Base-by-base conservation (phyloP, 2,329 filamentous ascomycete genomes). In the Claviceps sp. region DNA sequence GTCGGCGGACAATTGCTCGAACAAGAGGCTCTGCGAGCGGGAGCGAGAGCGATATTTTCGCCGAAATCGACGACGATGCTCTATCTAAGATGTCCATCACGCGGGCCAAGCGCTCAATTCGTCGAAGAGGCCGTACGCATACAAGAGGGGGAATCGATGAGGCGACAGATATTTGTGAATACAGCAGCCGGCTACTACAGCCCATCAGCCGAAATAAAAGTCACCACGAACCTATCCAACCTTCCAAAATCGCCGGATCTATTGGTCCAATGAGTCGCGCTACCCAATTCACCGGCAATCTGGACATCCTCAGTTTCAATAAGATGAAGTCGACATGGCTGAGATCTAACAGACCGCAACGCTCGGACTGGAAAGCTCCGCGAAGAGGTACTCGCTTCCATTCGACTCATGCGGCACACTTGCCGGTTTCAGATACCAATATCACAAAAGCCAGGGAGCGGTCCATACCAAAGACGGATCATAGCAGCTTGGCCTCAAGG, bases 1-100 rank as follows among this genome's bases (percentile, higher is more conserved):
- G 61, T 30, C 62, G 62, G 26, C 62, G 61, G 17, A 60, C 65
- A 5, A 56, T 60, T 37, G 58, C 61, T 30, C 53, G 65, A 48
- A 58, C 55, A n/a, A 60, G 65, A 50, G 57, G 58, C 47, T 57
- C 30, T 34, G 30, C 10, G 30, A 34, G 60, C 34, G 37, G 44
- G n/a, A 19, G 47, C 7, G 58, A 58, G 53, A 57, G 60, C 24
- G 51, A 49, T 16, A 54, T 55, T 13, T 50, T 57, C 10, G 47
- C 54, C 19, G 56, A 56, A 22, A 55, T 64, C 19, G 57, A 60
- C 14, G 58, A 58, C n/a, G 59, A 63, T 51, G 58, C 62, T 45
- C 45, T 62, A n/a, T 47, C 57, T 22, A 46, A 45, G 45, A 56
- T 51, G 17, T 53, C 51, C 26, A 55, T 54, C 14, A 50, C 57